Evolutionary conservation across 441 rosid species (phyloP).

Genomic region (Croton setiger): DNA sequence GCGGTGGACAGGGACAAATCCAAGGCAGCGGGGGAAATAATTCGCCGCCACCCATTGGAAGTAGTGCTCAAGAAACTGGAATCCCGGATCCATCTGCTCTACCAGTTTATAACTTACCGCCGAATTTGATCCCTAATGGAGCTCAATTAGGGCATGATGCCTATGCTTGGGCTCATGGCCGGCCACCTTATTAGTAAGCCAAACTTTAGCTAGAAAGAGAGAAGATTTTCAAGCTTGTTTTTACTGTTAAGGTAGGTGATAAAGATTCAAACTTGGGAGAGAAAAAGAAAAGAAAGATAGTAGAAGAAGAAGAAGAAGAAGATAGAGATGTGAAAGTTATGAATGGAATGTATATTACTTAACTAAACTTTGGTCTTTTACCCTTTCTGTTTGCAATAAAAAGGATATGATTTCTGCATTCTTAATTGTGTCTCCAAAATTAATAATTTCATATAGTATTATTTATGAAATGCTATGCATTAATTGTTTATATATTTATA

Average conservation of each 20-base stretch:
- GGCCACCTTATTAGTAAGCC: conserved; percentile 46
- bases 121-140: conserved; percentile 49
- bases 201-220: background rate
- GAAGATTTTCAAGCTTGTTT: conserved; percentile 8
- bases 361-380: conserved; percentile 12
- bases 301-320: background rate
- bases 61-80: conserved; percentile 34
- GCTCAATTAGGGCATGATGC: conserved; percentile 71
- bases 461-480: background rate
- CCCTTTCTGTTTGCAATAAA: conserved; percentile 30
- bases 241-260: conserved; percentile 23
- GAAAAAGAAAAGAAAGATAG: background rate
- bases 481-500: background rate
- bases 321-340: conserved; percentile 19
- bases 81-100: conserved; percentile 45
- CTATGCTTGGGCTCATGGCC: conserved; percentile 57
- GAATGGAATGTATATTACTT: conserved; percentile 29
- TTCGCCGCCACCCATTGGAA: conserved; percentile 51
- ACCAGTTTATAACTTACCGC: conserved; percentile 50
- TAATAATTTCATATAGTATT: conserved; percentile 2
- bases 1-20: conserved; percentile 38
- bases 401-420: conserved; percentile 22
- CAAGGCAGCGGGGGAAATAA: conserved; percentile 36
- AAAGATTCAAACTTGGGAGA: conserved; percentile 16
- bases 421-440: conserved; percentile 16